Evolutionary conservation across 1,284 basidiomycete genomes (phyloP), one percentile per base, ranked within the genome.

Genomic region (Wallemia ichthyophaga): DNA sequence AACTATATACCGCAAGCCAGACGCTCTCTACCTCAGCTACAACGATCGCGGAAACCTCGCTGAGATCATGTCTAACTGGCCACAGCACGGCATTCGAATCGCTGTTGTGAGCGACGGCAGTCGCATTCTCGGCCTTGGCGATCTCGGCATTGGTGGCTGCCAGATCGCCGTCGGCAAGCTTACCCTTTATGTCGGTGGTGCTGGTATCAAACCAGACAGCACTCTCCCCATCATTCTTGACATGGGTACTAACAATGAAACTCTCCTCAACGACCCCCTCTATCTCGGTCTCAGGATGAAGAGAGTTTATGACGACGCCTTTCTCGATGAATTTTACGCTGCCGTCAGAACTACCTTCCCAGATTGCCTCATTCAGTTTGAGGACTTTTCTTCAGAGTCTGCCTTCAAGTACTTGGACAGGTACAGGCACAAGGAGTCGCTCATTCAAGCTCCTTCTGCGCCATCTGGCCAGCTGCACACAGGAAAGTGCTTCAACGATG

Each of bases 101-200:
- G 78, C 80, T 61, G 85, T 89, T 55, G 84, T 88, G 19, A 87
- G 84, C 1, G 89, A 94, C 71, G 89, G 88, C 72, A 88, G 84
- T 19, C 81, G 89, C 60, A 92, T 95, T 64, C 77, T 95, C 25
- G 89, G 91, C 62, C 73, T 96, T 27, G 91, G 91, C 31, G 91
- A 95, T 68, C 78, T 94, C 23, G 75, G 75, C 21, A 66, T 73
- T 65, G 66, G 72, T 58, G 73, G 73, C 33, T 85, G 92, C 81
- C 86, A 86, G 1, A 95, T 95, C 66, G 80, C 83, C 23, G 83
- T 92, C 62, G 89, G 89, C 55, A 95, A 95, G 71, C 75, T 95
- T 15, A 87, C 84, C 24, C 76, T 95, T 5, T 17, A 31, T 37
- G 27, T 28, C 55, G n/a, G 56, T 13, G 63, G 60, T 21, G 67